These are phyloP conservation scores for Hypoxylon subgilvum DNA, from an alignment of 495 filamentous ascomycete species.

Conservation along the genomic window DNA sequence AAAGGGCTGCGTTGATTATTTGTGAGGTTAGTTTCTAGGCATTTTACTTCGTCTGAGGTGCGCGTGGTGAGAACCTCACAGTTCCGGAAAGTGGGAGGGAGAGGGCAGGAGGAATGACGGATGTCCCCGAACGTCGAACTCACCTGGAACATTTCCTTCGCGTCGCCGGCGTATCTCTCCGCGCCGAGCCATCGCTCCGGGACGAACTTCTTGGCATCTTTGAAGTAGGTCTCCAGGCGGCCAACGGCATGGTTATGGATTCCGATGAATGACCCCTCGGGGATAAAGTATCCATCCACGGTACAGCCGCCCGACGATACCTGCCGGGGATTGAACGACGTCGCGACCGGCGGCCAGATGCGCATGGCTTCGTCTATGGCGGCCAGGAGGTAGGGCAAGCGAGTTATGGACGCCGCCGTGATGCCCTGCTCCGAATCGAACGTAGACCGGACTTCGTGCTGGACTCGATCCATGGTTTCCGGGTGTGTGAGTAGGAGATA, in stretches of 20 bases:
- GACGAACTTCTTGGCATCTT: constrained; percentile 46
- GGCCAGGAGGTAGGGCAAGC: constrained; percentile 60
- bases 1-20: constrained; percentile 53
- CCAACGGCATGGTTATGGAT: constrained; percentile 31
- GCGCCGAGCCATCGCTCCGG: constrained; percentile 55
- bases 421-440: constrained; percentile 59
- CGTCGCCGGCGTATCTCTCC: constrained; percentile 49
- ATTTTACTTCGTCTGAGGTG: no score
- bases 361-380: constrained; percentile 64
- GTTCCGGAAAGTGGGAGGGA: no score
- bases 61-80: no score
- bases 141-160: constrained; percentile 36
- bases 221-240: constrained; percentile 42
- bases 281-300: constrained; percentile 48
- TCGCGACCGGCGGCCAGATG: constrained; percentile 58
- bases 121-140: not conserved
- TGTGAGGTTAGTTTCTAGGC: no score
- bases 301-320: constrained; percentile 45
- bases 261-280: constrained; percentile 25
- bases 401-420: constrained; percentile 46
- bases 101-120: not conserved
- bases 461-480: constrained; percentile 45
- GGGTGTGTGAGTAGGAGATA: constrained; percentile 46
- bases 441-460: constrained; percentile 54
- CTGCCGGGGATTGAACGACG: constrained; percentile 47